Evolutionary conservation across 176 grass and related monocot species (phyloP).

Genomic region (Eleusine coracana): DNA sequence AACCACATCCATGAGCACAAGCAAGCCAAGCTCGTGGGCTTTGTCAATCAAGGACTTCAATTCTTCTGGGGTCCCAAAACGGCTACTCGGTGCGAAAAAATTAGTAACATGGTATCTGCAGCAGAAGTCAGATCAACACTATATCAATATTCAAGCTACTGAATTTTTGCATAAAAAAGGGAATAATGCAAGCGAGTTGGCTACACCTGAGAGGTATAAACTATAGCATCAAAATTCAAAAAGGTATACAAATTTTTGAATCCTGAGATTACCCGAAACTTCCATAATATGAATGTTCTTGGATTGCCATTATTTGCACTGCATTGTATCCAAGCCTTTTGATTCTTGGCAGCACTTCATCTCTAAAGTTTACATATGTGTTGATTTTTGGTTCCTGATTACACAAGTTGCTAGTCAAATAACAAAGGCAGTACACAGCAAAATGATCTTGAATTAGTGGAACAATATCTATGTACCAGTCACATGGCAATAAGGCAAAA

Average conservation of each 20-base stretch:
- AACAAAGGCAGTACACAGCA: conserved; percentile 6
- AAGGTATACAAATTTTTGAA: conserved; percentile 8
- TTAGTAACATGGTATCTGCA: conserved; percentile 98
- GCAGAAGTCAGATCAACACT: conserved; percentile 23
- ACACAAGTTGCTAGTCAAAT: conserved; percentile 15
- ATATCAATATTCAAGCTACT: conserved; percentile 8
- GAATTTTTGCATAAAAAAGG: conserved; percentile 28
- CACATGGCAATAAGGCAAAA: background rate
- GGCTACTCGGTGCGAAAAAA: conserved; percentile 97
- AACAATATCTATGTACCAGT: conserved; percentile 1
- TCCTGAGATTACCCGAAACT: conserved; percentile 83
- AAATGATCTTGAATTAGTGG: conserved; percentile 8
- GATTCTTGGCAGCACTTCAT: conserved; percentile 90
- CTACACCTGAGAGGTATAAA: background rate
- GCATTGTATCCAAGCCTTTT: conserved; percentile 99
- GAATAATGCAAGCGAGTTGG: background rate
- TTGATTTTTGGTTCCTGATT: conserved; percentile 88
- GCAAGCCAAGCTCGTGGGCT: conserved; percentile 91
- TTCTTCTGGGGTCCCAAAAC: conserved; percentile 97
- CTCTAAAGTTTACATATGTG: conserved; percentile 91
- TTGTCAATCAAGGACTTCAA: conserved; percentile 96
- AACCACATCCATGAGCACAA: conserved; percentile 98
- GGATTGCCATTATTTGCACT: conserved; percentile 99
- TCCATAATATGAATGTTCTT: conserved; percentile 96
- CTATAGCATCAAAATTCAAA: background rate